Conservation (phyloP, 2,329 filamentous ascomycete genomes). For the Mariannaea sp. region DNA sequence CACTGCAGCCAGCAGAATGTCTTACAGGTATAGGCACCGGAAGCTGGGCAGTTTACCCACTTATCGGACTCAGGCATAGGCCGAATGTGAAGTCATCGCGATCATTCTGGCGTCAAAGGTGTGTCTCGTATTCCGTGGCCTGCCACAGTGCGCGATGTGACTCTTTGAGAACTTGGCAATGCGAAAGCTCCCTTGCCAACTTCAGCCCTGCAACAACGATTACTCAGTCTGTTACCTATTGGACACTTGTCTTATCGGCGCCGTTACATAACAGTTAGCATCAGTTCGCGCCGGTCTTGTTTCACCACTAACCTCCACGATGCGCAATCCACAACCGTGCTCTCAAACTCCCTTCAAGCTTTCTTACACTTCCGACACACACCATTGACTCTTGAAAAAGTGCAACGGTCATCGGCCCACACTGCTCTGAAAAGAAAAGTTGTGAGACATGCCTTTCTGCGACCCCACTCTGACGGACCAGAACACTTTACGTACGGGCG, state of each 20-base stretch:
- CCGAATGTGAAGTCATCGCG: conserved; percentile 4
- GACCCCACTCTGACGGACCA: neutral
- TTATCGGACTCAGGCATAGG: conserved; percentile 13
- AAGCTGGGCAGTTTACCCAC: conserved; percentile 11
- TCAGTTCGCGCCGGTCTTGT: conserved; percentile 9
- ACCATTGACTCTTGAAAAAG: conserved; percentile 20
- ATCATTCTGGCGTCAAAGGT: neutral
- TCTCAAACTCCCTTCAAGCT: neutral
- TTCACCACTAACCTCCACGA: conserved; percentile 23
- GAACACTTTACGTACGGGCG: too few relatives aligned
- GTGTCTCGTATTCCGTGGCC: too few relatives aligned
- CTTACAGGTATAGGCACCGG: conserved; percentile 14
- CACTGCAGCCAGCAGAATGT: conserved; percentile 26
- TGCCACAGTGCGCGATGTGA: too few relatives aligned
- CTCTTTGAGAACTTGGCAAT: neutral
- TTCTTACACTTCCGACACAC: conserved; percentile 17
- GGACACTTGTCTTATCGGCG: neutral
- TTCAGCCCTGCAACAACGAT: neutral
- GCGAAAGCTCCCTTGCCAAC: too few relatives aligned
- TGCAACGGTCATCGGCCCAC: neutral
- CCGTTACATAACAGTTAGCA: neutral
- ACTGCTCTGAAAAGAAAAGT: neutral
- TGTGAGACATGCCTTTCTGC: conserved; percentile 1
- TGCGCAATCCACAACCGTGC: conserved; percentile 4
- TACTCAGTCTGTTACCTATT: neutral